Base-by-base conservation (phyloP, 495 filamentous ascomycete genomes). In the Penicillium coffeae region DNA sequence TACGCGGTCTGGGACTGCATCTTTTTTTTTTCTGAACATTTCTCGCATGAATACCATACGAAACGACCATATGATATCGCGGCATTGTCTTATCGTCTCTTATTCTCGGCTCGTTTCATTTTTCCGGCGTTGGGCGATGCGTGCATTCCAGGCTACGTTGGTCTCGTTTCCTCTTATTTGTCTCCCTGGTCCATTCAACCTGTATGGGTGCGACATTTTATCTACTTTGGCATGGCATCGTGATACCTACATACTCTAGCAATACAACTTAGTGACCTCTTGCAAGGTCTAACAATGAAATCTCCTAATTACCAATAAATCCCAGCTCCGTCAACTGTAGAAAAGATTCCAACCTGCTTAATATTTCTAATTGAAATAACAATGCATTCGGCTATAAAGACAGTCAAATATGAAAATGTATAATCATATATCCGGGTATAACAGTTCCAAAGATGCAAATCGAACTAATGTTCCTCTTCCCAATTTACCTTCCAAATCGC, bases 401-500 rank as follows among this genome's bases (percentile, higher is more conserved):
- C 15, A 12, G 25, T 33, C 13, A 43, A 10, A 21, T 8, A 43
- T 48, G 35, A 36, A 42, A 45, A 18, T 19, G 25, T 20, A 45
- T 49, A 27, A 37, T 18, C 38, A 41, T 22, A 40, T 41, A 36
- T 35, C 21, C 38, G 46, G 46, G 51, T 48, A 48, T 54, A 49
- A 49, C 51, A 52, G 25, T 30, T 30, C 25, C 10, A 10, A 30
- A 30, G 4, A 30, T 30, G 25, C 25, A 30, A 30, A 5, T 30
- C 10, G 25, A 30, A 10, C 5, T 30, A 10, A 30, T 5, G 25
- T 30, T 30, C 10, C 10, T 30, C 4, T 30, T 30, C 4, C 25
- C 10, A 30, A 13, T 33, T 66, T 79, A 98, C 59, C 88, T 82
- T 16, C 93, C 93, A 61, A 91, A 84, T 30, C 89, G 81, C 80